A percentile compares a stretch with the other conserved stretches of the same genome.
These are phyloP conservation scores for Phycomyces nitens DNA, from an alignment of 192 early-diverging fungal genomes.

Conservation along the genomic window DNA sequence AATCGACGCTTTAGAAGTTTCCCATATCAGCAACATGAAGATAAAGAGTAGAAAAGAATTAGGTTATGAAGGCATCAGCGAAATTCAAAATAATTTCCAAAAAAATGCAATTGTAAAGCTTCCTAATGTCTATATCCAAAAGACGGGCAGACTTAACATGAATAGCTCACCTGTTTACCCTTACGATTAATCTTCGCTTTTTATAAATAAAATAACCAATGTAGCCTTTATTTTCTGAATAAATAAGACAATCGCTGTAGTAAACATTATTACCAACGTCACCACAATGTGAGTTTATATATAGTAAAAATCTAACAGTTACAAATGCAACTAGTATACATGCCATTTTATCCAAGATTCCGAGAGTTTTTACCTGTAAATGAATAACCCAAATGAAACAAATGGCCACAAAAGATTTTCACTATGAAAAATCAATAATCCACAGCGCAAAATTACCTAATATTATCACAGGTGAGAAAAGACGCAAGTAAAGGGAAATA, in stretches of 20 bases:
- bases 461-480: neutral
- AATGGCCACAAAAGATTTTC: neutral
- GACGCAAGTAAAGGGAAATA: slow-evolving; percentile 1
- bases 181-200: too few relatives aligned
- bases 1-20: slow-evolving; percentile 6
- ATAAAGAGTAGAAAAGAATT: slow-evolving; percentile 4
- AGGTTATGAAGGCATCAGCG: slow-evolving; percentile 3
- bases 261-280: too few relatives aligned
- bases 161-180: slow-evolving; percentile 4
- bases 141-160: slow-evolving; percentile 4
- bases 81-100: slow-evolving; percentile 6
- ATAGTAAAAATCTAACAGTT: neutral
- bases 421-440: slow-evolving; percentile 1
- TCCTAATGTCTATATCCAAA: slow-evolving; percentile 1
- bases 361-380: neutral
- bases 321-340: slow-evolving; percentile 2
- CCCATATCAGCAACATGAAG: slow-evolving; percentile 5
- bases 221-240: too few relatives aligned
- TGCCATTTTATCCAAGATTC: neutral
- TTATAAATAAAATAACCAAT: too few relatives aligned
- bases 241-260: too few relatives aligned
- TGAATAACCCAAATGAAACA: slow-evolving; percentile 2
- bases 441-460: neutral
- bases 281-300: too few relatives aligned
- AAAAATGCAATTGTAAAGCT: neutral